phyloP scores from a whole-genome alignment of 2,329 filamentous ascomycete species.

The Diplocarpon rosae region DNA sequence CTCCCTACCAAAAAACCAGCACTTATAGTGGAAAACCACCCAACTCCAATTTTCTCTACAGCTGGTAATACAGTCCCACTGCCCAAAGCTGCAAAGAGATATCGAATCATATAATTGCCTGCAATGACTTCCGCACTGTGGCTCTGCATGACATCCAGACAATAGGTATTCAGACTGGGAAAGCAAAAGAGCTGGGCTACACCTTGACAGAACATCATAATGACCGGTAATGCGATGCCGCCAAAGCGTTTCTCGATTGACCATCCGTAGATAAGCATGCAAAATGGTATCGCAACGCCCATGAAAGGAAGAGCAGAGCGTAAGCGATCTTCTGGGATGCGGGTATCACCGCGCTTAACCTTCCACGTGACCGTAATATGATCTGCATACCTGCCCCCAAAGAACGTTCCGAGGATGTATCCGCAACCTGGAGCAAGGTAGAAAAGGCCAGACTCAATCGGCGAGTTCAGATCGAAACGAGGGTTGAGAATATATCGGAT shows the following conservation, averaged over 20 bases:
- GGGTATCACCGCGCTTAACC: constrained; percentile 41
- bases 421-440: constrained; percentile 64
- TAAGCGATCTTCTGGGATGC: constrained; percentile 59
- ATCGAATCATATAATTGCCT: constrained; percentile 70
- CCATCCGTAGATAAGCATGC: constrained; percentile 62
- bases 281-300: constrained; percentile 45
- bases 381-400: constrained; percentile 66
- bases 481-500: constrained; percentile 67
- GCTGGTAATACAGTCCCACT: constrained; percentile 65
- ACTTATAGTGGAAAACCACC: constrained; percentile 69
- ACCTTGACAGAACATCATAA: constrained; percentile 65
- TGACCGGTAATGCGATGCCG: constrained; percentile 50
- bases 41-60: constrained; percentile 63
- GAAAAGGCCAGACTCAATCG: constrained; percentile 59
- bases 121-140: constrained; percentile 64
- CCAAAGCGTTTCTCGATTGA: constrained; percentile 38
- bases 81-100: constrained; percentile 60
- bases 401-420: constrained; percentile 57
- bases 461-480: constrained; percentile 55
- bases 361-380: constrained; percentile 55
- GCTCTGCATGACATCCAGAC: constrained; percentile 68
- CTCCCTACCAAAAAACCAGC: constrained; percentile 41
- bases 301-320: constrained; percentile 47
- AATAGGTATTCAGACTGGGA: constrained; percentile 68
- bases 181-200: constrained; percentile 66